A percentile compares a stretch with the other conserved stretches of the same genome.
Conservation (phyloP, 1,284 basidiomycete genomes). For the Tetrapyrgos nigripes region DNA sequence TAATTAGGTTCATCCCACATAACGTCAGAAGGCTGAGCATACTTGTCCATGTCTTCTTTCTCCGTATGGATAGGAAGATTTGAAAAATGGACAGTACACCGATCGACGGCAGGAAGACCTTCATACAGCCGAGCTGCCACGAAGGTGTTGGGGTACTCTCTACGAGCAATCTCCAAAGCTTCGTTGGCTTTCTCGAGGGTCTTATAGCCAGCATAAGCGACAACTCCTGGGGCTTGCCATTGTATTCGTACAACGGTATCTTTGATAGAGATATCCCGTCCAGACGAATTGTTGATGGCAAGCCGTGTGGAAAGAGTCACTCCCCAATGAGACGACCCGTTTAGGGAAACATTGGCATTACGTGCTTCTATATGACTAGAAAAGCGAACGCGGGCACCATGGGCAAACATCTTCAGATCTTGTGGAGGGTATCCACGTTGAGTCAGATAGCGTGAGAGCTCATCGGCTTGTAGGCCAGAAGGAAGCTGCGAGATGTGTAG, state of each 20-base stretch:
- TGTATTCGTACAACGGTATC: slow-evolving; percentile 57
- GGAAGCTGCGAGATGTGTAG: slow-evolving; percentile 47
- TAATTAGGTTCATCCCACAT: slow-evolving; percentile 62
- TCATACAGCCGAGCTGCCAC: slow-evolving; percentile 54
- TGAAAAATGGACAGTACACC: slow-evolving; percentile 61
- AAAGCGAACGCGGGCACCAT: slow-evolving; percentile 49
- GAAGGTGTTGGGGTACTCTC: slow-evolving; percentile 40
- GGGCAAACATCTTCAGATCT: slow-evolving; percentile 26
- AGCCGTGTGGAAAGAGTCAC: slow-evolving; percentile 46
- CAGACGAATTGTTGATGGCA: slow-evolving; percentile 40
- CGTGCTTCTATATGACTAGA: slow-evolving; percentile 51
- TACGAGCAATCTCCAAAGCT: slow-evolving; percentile 48
- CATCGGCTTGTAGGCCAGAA: slow-evolving; percentile 25
- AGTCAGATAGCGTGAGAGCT: slow-evolving; percentile 34
- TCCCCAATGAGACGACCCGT: slow-evolving; percentile 48
- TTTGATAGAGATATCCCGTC: slow-evolving; percentile 43
- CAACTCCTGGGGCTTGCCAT: slow-evolving; percentile 58
- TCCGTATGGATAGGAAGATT: slow-evolving; percentile 54
- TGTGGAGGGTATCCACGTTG: slow-evolving; percentile 55
- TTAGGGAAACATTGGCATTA: slow-evolving; percentile 52
- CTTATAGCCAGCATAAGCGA: slow-evolving; percentile 64
- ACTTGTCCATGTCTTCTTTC: slow-evolving; percentile 48
- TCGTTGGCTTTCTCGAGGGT: slow-evolving; percentile 50
- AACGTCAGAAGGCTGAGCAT: slow-evolving; percentile 52
- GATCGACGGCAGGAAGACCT: slow-evolving; percentile 61